phyloP scores from a whole-genome alignment of 768 basidiomycete species.

The Coprinopsis sp. region DNA sequence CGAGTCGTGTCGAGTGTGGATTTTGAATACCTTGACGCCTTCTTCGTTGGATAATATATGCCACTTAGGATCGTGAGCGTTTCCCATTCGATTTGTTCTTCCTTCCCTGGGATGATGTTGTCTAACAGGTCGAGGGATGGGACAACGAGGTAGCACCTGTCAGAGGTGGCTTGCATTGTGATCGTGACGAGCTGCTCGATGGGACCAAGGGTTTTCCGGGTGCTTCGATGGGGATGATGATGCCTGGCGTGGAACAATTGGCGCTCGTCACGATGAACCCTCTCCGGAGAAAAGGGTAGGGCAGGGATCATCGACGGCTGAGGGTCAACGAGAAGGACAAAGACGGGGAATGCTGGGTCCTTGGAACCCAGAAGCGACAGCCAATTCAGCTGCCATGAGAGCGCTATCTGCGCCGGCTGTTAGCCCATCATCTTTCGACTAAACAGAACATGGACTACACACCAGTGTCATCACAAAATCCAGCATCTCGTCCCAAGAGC shows the following conservation, averaged over 20 bases:
- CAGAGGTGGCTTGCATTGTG: conserved; percentile 97
- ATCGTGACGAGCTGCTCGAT: conserved; percentile 87
- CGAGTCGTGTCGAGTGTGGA: conserved; percentile 76
- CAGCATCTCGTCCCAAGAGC: conserved; percentile 92
- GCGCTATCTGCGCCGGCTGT: conserved; percentile 65
- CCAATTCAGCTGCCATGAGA: conserved; percentile 82
- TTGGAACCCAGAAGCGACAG: conserved; percentile 96
- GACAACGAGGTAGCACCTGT: conserved; percentile 96
- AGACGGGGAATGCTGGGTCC: conserved; percentile 88
- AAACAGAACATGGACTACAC: conserved; percentile 13
- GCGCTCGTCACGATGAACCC: conserved; percentile 99
- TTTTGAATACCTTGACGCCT: conserved; percentile 67
- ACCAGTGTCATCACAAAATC: conserved; percentile 96
- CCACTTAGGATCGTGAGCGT: conserved; percentile 95
- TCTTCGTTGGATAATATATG: conserved; percentile 52
- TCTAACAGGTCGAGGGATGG: conserved; percentile 87
- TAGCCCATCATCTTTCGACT: background rate
- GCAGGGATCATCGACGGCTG: conserved; percentile 69
- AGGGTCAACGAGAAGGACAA: conserved; percentile 97
- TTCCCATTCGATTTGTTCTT: conserved; percentile 99
- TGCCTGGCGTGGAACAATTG: conserved; percentile 94
- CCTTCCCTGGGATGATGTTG: conserved; percentile 92
- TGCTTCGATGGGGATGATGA: conserved; percentile 86
- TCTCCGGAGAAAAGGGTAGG: conserved; percentile 61
- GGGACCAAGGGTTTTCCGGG: conserved; percentile 88